These are phyloP conservation scores for Fusarium sp. DNA, from an alignment of 2,329 filamentous ascomycete species.

Conservation along the genomic window DNA sequence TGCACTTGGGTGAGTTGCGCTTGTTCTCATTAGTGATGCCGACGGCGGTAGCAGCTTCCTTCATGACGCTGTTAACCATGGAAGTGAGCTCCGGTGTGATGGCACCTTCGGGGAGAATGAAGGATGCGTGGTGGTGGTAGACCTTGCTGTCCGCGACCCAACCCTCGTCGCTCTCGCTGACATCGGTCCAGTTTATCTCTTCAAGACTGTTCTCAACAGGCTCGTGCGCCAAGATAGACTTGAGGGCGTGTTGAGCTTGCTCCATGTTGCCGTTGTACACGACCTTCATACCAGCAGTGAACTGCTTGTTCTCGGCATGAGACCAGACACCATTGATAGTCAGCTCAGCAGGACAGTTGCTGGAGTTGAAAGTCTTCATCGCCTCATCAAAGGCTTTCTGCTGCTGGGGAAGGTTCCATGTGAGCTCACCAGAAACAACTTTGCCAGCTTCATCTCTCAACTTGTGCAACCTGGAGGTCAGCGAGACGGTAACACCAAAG, in stretches of 20 bases:
- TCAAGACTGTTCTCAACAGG: not conserved
- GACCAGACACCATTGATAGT: conserved; percentile 8
- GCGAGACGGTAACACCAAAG: conserved; percentile 1
- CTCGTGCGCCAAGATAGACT: not conserved
- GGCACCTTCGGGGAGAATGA: conserved; percentile 7
- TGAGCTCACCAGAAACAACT: not conserved
- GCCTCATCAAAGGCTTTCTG: not conserved
- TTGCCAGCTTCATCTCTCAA: not conserved
- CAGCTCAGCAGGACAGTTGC: not conserved
- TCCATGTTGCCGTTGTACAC: conserved; percentile 1
- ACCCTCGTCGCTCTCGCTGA: not conserved
- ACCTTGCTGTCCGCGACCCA: not conserved
- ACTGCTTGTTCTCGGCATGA: not conserved
- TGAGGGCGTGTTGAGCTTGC: not conserved
- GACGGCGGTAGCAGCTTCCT: not conserved
- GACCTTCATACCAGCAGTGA: conserved; percentile 1
- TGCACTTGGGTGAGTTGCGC: not conserved
- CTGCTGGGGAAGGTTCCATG: conserved; percentile 4
- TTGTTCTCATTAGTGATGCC: conserved; percentile 1
- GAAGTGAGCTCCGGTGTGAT: conserved; percentile 3
- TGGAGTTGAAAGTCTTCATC: conserved; percentile 1
- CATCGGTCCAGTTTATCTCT: conserved; percentile 3
- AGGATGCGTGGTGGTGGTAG: conserved; percentile 6
- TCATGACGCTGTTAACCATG: not conserved
- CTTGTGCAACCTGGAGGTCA: conserved; percentile 1